Percentiles rank a stretch among this genome's conserved stretches.
Evolutionary conservation across 208 protist species (phyloP).

Genomic region (Naegleria gruberi): DNA sequence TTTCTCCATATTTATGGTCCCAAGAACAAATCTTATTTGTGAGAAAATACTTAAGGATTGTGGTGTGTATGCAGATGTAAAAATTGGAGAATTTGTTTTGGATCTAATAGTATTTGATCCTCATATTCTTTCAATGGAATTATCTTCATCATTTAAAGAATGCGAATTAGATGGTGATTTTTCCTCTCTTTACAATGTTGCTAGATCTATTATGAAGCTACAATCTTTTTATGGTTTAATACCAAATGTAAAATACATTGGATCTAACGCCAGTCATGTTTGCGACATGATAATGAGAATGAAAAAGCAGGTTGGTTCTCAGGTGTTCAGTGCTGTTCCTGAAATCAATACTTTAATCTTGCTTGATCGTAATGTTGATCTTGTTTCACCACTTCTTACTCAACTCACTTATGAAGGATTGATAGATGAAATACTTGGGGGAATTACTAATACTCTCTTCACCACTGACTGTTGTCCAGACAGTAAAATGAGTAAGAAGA

Average conservation of each 20-base stretch:
- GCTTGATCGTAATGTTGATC: conserved; percentile 7
- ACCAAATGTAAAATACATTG: not conserved
- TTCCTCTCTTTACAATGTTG: not conserved
- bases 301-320: not conserved
- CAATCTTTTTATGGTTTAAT: conserved; percentile 18
- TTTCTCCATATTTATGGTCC: not conserved
- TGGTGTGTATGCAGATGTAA: not conserved
- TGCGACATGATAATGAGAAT: conserved; percentile 18
- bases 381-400: not conserved
- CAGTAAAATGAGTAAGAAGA: not conserved
- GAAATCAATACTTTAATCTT: conserved; percentile 18
- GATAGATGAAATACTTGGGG: conserved; percentile 23
- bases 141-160: not conserved
- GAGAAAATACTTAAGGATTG: conserved; percentile 16
- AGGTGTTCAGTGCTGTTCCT: not conserved
- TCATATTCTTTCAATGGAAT: conserved; percentile 21
- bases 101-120: conserved; percentile 21
- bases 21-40: conserved; percentile 20
- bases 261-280: not conserved
- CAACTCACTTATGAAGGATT: conserved; percentile 26
- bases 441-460: not conserved
- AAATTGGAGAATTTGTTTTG: not conserved
- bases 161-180: conserved; percentile 14
- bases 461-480: too few relatives aligned
- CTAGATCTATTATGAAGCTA: conserved; percentile 22